Percentiles rank a stretch among this genome's conserved stretches.
phyloP scores from a whole-genome alignment of 768 basidiomycete species.

The Tephrocybe rancida region DNA sequence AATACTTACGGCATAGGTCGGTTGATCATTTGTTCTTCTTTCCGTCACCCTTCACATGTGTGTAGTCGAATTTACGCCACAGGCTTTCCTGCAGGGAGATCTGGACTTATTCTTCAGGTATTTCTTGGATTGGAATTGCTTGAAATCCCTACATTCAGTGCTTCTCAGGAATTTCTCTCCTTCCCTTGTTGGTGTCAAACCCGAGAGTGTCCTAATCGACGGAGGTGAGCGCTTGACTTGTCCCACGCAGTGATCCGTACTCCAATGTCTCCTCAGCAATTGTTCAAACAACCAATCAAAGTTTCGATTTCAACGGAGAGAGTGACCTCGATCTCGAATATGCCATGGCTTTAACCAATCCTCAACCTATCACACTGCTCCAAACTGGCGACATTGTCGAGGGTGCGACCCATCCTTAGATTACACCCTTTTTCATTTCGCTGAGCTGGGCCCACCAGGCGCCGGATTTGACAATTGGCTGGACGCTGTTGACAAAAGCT shows the following conservation, averaged over 20 bases:
- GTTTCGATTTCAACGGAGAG: conserved; percentile 54
- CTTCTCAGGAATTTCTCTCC: conserved; percentile 37
- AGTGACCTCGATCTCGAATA: conserved; percentile 62
- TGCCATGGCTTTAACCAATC: conserved; percentile 47
- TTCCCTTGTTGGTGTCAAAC: conserved; percentile 34
- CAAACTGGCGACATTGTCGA: conserved; percentile 46
- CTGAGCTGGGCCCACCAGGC: conserved; percentile 24
- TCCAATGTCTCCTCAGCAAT: conserved; percentile 30
- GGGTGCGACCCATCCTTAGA: conserved; percentile 23
- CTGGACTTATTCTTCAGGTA: conserved; percentile 41
- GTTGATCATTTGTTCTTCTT: background rate
- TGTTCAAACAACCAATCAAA: conserved; percentile 40
- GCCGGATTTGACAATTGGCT: conserved; percentile 51
- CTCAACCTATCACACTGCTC: conserved; percentile 42
- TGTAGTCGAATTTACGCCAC: conserved; percentile 13
- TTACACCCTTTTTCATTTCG: background rate
- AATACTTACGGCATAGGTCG: conserved; percentile 30
- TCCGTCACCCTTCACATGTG: background rate
- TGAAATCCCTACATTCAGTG: background rate
- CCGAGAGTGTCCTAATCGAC: conserved; percentile 36
- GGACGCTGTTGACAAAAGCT: conserved; percentile 47
- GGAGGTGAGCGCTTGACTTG: conserved; percentile 23
- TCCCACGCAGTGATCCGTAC: background rate
- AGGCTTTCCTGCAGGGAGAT: conserved; percentile 11
- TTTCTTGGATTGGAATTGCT: background rate